Evolutionary conservation across 768 basidiomycete genomes (phyloP), one percentile per base, ranked within the genome.

Genomic region (Leccinellum albellum): DNA sequence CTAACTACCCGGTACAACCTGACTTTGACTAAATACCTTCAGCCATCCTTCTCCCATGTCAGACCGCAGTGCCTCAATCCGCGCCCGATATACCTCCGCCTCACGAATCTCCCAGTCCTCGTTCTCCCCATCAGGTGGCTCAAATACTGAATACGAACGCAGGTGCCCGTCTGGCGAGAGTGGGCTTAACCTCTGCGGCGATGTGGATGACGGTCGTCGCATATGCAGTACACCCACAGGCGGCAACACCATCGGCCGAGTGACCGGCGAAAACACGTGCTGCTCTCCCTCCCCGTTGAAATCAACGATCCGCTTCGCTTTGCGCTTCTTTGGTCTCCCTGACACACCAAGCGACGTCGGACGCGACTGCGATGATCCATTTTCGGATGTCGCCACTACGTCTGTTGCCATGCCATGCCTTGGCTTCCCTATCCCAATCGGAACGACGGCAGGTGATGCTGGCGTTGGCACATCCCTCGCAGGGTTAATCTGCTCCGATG

Each of bases 21-120:
- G 79, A 33, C 84, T 84, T 75, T 89, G 87, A 57, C 83, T 89
- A 64, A 89, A 86, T 32, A 94, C 90, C 70, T 88, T 89, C 66
- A 95, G 66, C 91, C 91, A 95, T 10, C 86, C 85, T 23, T 94
- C 93, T 2, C 93, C 93, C 79, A 94, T 92, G 65, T 95, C 93
- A 57, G 83, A 79, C 70, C 90, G 85, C 69, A 95, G 65, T 17
- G 86, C 86, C 76, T 94, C 93, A 51, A 95, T 88, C 64, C 80
- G 80, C 55, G 82, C 81, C 48, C 93, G 79, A 70, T 89, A 91
- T 45, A 84, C 80, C 56, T 91, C 91, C 24, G 81, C 88, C 60
- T 82, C 79, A 62, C 75, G 65, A 57, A 80, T 69, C 65, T 77
- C 75, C 24, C 67, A 66, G 31, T 64, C 56, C 8, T 26, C 57